These are phyloP conservation scores for Aspergillus transmontanensis DNA, from an alignment of 2,329 filamentous ascomycete genomes.

Conservation along the genomic window DNA sequence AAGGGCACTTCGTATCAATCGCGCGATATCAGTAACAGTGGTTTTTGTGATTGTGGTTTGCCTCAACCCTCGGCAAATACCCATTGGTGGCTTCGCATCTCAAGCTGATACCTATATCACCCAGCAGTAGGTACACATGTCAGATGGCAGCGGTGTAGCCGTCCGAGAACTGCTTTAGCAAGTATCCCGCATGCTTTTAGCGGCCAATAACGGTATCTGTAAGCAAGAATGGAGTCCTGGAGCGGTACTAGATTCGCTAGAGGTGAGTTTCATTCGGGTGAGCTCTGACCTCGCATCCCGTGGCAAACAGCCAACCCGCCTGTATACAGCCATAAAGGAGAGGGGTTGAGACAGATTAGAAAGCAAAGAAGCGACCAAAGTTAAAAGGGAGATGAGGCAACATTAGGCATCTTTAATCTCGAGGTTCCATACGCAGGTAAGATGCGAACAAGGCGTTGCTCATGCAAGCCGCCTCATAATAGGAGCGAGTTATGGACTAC, in stretches of 20 bases:
- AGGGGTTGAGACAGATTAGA: not conserved
- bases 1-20: not conserved
- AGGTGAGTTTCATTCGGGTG: not conserved
- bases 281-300: not conserved
- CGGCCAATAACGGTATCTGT: constrained; percentile 1
- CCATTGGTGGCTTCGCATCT: not conserved
- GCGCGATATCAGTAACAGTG: constrained; percentile 1
- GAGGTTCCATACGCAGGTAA: constrained; percentile 10
- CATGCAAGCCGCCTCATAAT: constrained; percentile 16
- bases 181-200: not conserved
- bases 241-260: not conserved
- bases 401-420: constrained; percentile 14
- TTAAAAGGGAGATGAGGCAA: constrained; percentile 2
- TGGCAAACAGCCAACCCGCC: not conserved
- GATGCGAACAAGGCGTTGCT: constrained; percentile 11
- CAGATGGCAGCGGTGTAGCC: not conserved
- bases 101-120: not conserved
- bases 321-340: not conserved
- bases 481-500: constrained; percentile 14
- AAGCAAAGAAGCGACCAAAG: not conserved
- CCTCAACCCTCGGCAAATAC: not conserved
- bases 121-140: not conserved
- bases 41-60: not conserved
- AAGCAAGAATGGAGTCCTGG: not conserved
- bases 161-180: not conserved